Evolutionary conservation across 2,329 filamentous ascomycete species (phyloP).

Genomic region (Grosmannia huntii): DNA sequence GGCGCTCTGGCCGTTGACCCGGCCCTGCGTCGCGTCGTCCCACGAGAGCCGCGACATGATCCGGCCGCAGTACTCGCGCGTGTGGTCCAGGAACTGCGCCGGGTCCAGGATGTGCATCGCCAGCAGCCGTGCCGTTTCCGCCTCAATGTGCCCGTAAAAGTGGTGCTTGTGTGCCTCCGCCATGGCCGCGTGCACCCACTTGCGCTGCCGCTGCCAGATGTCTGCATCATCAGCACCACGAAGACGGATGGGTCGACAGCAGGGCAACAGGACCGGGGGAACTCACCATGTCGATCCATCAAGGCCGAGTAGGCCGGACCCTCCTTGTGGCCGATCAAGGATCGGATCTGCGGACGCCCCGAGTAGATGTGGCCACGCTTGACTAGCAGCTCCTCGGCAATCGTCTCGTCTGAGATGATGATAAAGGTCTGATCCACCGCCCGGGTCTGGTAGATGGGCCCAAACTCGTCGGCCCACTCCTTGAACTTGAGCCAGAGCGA

Average conservation of each 20-base stretch:
- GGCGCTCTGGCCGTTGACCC: slow-evolving; percentile 31
- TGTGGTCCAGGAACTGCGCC: slow-evolving; percentile 29
- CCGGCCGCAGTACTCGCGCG: slow-evolving; percentile 35
- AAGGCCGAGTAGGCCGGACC: slow-evolving; percentile 34
- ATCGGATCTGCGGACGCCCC: slow-evolving; percentile 35
- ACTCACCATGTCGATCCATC: slow-evolving; percentile 35
- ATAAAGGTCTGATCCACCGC: slow-evolving; percentile 27
- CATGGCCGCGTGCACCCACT: slow-evolving; percentile 37
- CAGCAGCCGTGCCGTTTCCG: slow-evolving; percentile 31
- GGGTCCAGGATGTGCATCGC: slow-evolving; percentile 34
- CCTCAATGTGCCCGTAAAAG: slow-evolving; percentile 36
- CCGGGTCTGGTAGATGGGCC: slow-evolving; percentile 30
- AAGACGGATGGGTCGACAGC: neutral
- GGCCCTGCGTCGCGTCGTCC: slow-evolving; percentile 34
- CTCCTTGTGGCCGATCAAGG: slow-evolving; percentile 35
- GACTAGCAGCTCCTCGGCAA: slow-evolving; percentile 34
- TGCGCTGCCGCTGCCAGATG: slow-evolving; percentile 34
- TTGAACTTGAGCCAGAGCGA: slow-evolving; percentile 38
- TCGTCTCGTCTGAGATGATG: slow-evolving; percentile 33
- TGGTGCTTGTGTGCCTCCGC: slow-evolving; percentile 22
- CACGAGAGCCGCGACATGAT: slow-evolving; percentile 37
- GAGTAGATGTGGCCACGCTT: slow-evolving; percentile 37
- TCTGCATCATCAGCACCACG: slow-evolving; percentile 18
- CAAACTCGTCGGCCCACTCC: slow-evolving; percentile 29
- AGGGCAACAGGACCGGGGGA: too few relatives aligned